Conservation (phyloP, 805 yeast genomes). For the Wickerhamiella shivajii region DNA sequence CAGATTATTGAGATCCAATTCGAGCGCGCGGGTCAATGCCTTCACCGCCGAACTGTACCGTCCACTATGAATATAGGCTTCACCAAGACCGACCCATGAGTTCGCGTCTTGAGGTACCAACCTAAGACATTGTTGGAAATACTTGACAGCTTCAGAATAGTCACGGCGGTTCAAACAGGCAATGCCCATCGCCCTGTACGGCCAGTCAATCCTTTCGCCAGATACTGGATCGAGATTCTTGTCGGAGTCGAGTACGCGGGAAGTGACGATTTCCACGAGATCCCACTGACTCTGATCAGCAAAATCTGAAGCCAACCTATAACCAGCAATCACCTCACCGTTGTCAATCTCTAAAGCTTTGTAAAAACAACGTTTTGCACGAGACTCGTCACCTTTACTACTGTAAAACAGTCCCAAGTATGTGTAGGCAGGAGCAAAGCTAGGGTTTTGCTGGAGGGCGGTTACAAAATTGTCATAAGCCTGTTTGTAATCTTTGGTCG, state of each 20-base stretch:
- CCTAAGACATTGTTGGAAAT: constrained; percentile 77
- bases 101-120: constrained; percentile 50
- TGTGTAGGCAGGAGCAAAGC: constrained; percentile 67
- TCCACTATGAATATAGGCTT: constrained; percentile 76
- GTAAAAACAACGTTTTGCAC: constrained; percentile 76
- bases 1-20: constrained; percentile 41
- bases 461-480: constrained; percentile 43
- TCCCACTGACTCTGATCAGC: constrained; percentile 66
- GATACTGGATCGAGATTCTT: constrained; percentile 16
- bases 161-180: constrained; percentile 56
- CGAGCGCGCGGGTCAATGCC: constrained; percentile 56
- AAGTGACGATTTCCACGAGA: constrained; percentile 59
- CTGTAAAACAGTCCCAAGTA: constrained; percentile 64
- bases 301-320: constrained; percentile 54
- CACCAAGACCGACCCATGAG: constrained; percentile 96
- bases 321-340: constrained; percentile 61
- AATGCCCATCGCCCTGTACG: constrained; percentile 75
- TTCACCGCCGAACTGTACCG: constrained; percentile 73
- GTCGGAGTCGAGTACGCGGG: constrained; percentile 50
- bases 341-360: constrained; percentile 81
- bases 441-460: constrained; percentile 48
- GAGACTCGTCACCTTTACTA: constrained; percentile 41
- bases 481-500: constrained; percentile 21
- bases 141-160: constrained; percentile 67
- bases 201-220: constrained; percentile 41